A percentile compares a stretch with the other conserved stretches of the same genome.
Conservation (phyloP, 2,329 filamentous ascomycete species). For the Phaeosphaeriaceae sp. region DNA sequence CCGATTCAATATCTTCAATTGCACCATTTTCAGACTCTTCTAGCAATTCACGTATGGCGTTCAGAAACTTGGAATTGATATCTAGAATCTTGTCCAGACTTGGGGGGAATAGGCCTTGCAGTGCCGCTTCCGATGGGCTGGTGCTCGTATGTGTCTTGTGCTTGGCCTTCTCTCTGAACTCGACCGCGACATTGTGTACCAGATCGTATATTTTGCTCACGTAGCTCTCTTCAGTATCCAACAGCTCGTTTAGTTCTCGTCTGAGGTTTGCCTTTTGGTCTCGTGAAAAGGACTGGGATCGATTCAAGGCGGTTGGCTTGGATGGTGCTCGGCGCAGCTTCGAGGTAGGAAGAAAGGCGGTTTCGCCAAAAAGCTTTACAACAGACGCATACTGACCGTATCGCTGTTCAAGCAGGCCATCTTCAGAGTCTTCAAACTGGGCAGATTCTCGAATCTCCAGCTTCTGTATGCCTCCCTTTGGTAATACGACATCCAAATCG, state of each 20-base stretch:
- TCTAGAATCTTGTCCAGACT: slow-evolving; percentile 81
- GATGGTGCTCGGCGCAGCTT: slow-evolving; percentile 85
- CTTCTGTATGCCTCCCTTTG: slow-evolving; percentile 70
- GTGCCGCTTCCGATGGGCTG: slow-evolving; percentile 73
- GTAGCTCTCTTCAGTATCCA: slow-evolving; percentile 94
- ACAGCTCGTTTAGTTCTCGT: slow-evolving; percentile 86
- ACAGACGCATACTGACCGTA: slow-evolving; percentile 81
- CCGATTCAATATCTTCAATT: slow-evolving; percentile 73
- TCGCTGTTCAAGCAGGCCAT: slow-evolving; percentile 70
- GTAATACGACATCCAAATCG: slow-evolving; percentile 86
- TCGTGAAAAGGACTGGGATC: slow-evolving; percentile 76
- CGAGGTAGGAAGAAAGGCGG: slow-evolving; percentile 85
- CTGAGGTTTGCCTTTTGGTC: slow-evolving; percentile 84
- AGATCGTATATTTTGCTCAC: slow-evolving; percentile 86
- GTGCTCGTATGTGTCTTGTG: slow-evolving; percentile 64
- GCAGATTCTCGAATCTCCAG: slow-evolving; percentile 58
- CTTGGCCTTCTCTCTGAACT: slow-evolving; percentile 75
- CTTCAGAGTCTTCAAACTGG: slow-evolving; percentile 65
- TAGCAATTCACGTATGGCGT: slow-evolving; percentile 75
- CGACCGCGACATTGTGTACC: slow-evolving; percentile 78
- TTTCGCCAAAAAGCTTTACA: slow-evolving; percentile 79
- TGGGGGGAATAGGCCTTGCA: slow-evolving; percentile 79
- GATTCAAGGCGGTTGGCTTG: slow-evolving; percentile 79
- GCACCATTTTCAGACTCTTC: slow-evolving; percentile 85
- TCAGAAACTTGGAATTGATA: slow-evolving; percentile 80